Conservation (phyloP, 306 rosid genomes). For the Glycine soja region DNA sequence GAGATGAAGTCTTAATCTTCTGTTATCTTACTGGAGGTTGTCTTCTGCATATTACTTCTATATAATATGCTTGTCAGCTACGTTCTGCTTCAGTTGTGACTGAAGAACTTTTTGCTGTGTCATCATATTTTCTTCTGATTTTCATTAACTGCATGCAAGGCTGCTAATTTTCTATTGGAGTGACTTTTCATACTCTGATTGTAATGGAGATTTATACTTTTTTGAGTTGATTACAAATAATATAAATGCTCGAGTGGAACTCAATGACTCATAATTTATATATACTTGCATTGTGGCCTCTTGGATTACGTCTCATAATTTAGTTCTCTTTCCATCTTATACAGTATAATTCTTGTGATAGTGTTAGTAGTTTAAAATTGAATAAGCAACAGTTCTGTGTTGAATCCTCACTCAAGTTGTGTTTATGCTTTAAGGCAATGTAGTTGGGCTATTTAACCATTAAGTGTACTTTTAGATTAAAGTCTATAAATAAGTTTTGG, state of each 20-base stretch:
- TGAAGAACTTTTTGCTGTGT: slow-evolving; percentile 49
- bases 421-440: not conserved
- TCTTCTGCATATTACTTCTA: slow-evolving; percentile 51
- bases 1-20: slow-evolving; percentile 34
- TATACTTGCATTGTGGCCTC: not conserved
- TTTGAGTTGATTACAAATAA: slow-evolving; percentile 42
- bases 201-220: slow-evolving; percentile 20
- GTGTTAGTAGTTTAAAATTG: not conserved
- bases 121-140: slow-evolving; percentile 11
- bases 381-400: not conserved
- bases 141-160: slow-evolving; percentile 25
- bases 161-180: slow-evolving; percentile 49
- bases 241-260: slow-evolving; percentile 18
- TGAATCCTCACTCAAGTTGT: not conserved
- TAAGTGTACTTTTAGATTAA: no score
- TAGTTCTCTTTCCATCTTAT: not conserved
- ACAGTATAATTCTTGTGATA: no score
- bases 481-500: no score
- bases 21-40: slow-evolving; percentile 41
- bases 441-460: not conserved
- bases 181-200: slow-evolving; percentile 42
- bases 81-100: slow-evolving; percentile 45
- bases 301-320: not conserved
- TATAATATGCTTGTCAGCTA: slow-evolving; percentile 42
- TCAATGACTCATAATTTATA: slow-evolving; percentile 31